Percentiles rank a stretch among this genome's conserved stretches.
Conservation (phyloP, 768 basidiomycete species). For the Crassisporium funariophilum region DNA sequence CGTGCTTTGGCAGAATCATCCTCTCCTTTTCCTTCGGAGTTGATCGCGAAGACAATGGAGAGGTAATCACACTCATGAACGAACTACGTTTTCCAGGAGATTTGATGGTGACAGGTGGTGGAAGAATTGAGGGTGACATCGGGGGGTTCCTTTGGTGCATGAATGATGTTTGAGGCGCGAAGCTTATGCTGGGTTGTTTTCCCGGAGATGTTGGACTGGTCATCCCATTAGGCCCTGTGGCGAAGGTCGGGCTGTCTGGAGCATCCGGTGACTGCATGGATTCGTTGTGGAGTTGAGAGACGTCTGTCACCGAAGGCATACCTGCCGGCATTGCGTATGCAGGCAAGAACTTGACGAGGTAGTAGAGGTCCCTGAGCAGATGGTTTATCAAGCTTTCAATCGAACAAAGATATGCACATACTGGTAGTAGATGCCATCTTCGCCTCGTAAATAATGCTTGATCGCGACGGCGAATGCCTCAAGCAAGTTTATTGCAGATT, state of each 20-base stretch:
- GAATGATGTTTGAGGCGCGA: conserved; percentile 11
- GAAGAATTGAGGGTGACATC: conserved; percentile 22
- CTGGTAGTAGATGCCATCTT: conserved; percentile 51
- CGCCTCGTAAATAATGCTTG: conserved; percentile 73
- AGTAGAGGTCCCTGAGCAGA: conserved; percentile 54
- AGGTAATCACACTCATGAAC: conserved; percentile 13
- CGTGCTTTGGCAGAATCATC: conserved; percentile 37
- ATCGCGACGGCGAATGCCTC: conserved; percentile 67
- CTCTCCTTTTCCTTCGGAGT: conserved; percentile 27
- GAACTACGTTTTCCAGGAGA: conserved; percentile 15
- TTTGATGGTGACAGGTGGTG: conserved; percentile 20
- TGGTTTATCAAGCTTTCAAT: neutral
- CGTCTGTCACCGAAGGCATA: conserved; percentile 35
- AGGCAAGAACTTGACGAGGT: conserved; percentile 74
- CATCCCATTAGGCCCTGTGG: neutral
- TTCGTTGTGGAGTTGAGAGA: conserved; percentile 8
- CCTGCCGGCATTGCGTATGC: conserved; percentile 58
- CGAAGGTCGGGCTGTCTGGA: neutral
- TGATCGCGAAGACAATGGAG: conserved; percentile 22
- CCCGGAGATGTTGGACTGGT: conserved; percentile 12
- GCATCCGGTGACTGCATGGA: conserved; percentile 1
- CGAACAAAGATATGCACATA: conserved; percentile 19
- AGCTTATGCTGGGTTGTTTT: conserved; percentile 14
- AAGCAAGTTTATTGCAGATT: conserved; percentile 65
- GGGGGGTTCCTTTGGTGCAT: conserved; percentile 16